Percentiles rank a stretch among this genome's conserved stretches.
Conservation (phyloP, 169 alveolate genomes). For the Plasmodium cynomolgi region DNA sequence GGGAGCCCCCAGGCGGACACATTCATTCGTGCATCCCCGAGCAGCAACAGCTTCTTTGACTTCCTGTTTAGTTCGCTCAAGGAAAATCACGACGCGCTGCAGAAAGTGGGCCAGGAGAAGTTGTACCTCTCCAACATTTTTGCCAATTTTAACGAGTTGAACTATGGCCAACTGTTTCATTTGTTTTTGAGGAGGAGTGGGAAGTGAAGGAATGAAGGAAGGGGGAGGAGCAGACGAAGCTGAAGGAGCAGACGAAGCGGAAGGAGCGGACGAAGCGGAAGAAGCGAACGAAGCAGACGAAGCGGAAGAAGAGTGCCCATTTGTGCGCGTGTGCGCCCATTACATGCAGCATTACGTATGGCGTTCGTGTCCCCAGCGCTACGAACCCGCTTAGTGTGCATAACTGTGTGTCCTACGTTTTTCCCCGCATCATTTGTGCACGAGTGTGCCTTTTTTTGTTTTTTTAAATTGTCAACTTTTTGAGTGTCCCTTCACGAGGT, state of each 20-base stretch:
- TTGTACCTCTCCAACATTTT: constrained; percentile 33
- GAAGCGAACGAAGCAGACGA: too few relatives aligned
- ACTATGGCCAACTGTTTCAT: constrained; percentile 22
- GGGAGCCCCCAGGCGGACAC: neutral
- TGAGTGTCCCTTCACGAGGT: neutral
- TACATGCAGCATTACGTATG: too few relatives aligned
- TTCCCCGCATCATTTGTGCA: too few relatives aligned
- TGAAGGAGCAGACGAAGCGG: neutral
- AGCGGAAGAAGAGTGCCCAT: too few relatives aligned
- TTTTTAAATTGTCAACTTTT: neutral
- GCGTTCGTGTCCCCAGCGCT: too few relatives aligned
- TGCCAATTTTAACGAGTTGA: constrained; percentile 41
- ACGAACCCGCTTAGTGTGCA: too few relatives aligned
- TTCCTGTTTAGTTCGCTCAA: neutral
- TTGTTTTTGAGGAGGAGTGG: neutral
- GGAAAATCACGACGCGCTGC: constrained; percentile 18
- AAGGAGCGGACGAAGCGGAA: neutral
- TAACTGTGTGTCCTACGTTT: too few relatives aligned
- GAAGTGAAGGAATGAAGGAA: neutral
- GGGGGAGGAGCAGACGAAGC: neutral
- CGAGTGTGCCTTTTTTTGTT: neutral
- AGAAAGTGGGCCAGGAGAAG: neutral
- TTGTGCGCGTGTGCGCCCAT: neutral
- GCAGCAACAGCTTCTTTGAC: constrained; percentile 8
- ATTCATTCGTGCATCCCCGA: neutral